Evolutionary conservation across 2,329 filamentous ascomycete species (phyloP).

Genomic region (Curvularia verruculosa): DNA sequence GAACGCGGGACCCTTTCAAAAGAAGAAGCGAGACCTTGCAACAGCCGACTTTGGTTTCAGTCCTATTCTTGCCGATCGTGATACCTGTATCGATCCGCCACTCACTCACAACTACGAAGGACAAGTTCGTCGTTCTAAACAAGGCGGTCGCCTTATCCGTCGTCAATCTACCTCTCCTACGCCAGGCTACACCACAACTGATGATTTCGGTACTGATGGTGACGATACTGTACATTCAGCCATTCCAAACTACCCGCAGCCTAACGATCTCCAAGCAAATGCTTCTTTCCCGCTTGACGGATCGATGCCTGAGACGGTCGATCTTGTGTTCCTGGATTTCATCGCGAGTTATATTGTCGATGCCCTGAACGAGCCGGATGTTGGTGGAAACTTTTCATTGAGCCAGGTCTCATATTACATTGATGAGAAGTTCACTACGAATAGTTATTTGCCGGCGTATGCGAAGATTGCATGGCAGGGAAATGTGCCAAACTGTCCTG

Average conservation of each 20-base stretch:
- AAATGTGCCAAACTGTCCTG: conserved; percentile 50
- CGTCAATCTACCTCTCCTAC: conserved; percentile 53
- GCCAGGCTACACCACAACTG: conserved; percentile 61
- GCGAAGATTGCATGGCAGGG: conserved; percentile 51
- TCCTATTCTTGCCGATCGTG: conserved; percentile 46
- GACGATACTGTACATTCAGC: conserved; percentile 61
- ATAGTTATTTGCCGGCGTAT: conserved; percentile 51
- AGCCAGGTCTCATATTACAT: conserved; percentile 48
- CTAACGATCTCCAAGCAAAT: conserved; percentile 59
- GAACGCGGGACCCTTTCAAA: conserved; percentile 52
- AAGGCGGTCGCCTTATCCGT: conserved; percentile 54
- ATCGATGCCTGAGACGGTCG: conserved; percentile 54
- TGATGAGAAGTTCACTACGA: conserved; percentile 51
- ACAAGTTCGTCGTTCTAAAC: conserved; percentile 33
- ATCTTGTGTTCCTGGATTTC: conserved; percentile 62
- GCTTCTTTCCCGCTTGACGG: conserved; percentile 57
- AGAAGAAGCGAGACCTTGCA: conserved; percentile 43
- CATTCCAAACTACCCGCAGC: conserved; percentile 57
- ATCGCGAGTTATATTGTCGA: conserved; percentile 46
- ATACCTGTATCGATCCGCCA: conserved; percentile 59
- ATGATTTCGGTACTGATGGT: conserved; percentile 63
- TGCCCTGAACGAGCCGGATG: conserved; percentile 41
- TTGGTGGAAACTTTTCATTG: conserved; percentile 42
- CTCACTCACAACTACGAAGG: conserved; percentile 37
- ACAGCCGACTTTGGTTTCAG: conserved; percentile 47